phyloP scores from a whole-genome alignment of 2,329 filamentous ascomycete genomes.

The Ophiostoma pallidulum region DNA sequence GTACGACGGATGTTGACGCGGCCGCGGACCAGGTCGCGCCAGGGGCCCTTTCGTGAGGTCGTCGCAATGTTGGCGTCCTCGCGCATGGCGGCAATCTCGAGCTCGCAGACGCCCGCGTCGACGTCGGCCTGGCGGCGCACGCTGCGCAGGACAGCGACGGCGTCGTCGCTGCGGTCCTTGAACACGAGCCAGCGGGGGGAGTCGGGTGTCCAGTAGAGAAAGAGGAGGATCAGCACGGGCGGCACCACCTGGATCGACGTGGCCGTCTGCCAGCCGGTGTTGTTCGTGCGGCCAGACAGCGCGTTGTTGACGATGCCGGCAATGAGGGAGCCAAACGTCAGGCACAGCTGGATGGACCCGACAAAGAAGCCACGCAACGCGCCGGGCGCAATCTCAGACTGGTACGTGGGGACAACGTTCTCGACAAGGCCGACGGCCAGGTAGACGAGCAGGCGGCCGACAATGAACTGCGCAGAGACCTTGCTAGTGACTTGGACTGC shows the following conservation, averaged over 20 bases:
- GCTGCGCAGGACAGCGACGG: slow-evolving; percentile 43
- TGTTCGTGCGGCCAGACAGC: neutral
- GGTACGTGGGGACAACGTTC: slow-evolving; percentile 55
- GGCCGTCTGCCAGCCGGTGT: slow-evolving; percentile 6
- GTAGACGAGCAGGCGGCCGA: slow-evolving; percentile 3
- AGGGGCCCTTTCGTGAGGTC: slow-evolving; percentile 1
- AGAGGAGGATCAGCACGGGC: neutral
- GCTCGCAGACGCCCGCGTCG: slow-evolving; percentile 1
- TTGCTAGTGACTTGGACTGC: slow-evolving; percentile 3
- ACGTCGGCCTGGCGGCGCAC: slow-evolving; percentile 3
- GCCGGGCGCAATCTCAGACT: slow-evolving; percentile 57
- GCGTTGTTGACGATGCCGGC: slow-evolving; percentile 7
- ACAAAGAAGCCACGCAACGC: slow-evolving; percentile 38
- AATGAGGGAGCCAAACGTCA: slow-evolving; percentile 5
- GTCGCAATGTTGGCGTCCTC: slow-evolving; percentile 1
- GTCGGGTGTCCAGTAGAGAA: slow-evolving; percentile 26
- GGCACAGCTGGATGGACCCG: slow-evolving; percentile 7
- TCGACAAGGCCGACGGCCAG: slow-evolving; percentile 3
- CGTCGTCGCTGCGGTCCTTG: slow-evolving; percentile 44
- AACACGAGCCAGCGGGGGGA: slow-evolving; percentile 40
- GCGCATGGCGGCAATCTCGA: slow-evolving; percentile 6
- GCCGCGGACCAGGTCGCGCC: neutral
- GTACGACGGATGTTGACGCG: slow-evolving; percentile 5
- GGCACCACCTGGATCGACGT: slow-evolving; percentile 19
- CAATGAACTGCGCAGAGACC: neutral